Percentiles rank a stretch among this genome's conserved stretches.
Evolutionary conservation across 169 alveolate species (phyloP).

Genomic region (Nephromyces sp.): DNA sequence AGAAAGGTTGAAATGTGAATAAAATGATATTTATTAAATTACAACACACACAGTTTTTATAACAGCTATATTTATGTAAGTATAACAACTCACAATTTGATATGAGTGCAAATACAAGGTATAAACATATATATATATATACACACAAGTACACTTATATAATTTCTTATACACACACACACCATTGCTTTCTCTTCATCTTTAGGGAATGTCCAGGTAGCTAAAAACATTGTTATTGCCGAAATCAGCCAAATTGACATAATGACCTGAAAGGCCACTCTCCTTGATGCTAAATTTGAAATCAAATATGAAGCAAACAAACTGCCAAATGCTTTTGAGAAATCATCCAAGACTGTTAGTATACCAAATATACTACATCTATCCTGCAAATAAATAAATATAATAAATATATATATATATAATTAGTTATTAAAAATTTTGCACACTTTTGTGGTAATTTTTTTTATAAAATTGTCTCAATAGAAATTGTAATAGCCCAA

Average conservation of each 20-base stretch:
- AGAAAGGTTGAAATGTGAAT: no score
- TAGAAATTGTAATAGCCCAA: no score
- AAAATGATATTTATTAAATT: no score
- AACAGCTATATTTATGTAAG: no score
- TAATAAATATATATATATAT: background rate
- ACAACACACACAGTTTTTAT: no score
- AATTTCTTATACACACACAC: no score
- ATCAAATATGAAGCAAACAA: slow-evolving; percentile 15
- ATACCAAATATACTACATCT: slow-evolving; percentile 22
- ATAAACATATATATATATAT: no score
- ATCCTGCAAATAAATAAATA: background rate
- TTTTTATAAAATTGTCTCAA: no score
- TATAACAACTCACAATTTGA: no score
- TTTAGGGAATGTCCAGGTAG: background rate
- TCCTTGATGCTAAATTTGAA: slow-evolving; percentile 16
- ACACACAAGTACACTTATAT: no score
- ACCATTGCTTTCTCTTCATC: background rate
- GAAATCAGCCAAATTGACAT: slow-evolving; percentile 1
- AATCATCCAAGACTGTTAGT: slow-evolving; percentile 24
- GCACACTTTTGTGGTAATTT: no score
- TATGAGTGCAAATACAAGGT: no score
- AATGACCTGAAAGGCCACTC: slow-evolving; percentile 10
- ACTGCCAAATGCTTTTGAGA: slow-evolving; percentile 27
- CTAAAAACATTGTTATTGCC: background rate
- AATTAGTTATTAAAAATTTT: background rate